These are phyloP conservation scores for Aspergillus clavatus DNA, from an alignment of 2,329 filamentous ascomycete species.

Conservation along the genomic window DNA sequence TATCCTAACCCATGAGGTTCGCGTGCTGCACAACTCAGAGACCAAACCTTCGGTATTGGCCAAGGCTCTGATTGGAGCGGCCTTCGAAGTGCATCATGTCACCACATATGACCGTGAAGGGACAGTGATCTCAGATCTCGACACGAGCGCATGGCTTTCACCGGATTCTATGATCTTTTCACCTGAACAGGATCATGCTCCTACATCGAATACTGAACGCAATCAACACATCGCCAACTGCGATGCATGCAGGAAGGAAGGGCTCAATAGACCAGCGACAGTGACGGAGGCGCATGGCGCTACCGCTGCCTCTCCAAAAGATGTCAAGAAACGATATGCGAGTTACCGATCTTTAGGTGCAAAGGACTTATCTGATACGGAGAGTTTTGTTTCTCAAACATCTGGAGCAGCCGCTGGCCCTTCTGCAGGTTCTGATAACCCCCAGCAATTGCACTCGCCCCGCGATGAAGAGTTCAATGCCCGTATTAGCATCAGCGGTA, in stretches of 20 bases:
- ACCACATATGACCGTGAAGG: conserved; percentile 36
- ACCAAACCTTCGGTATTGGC: conserved; percentile 32
- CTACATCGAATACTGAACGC: conserved; percentile 17
- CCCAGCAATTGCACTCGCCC: not conserved
- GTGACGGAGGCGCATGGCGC: conserved; percentile 9
- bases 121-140: conserved; percentile 29
- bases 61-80: conserved; percentile 39
- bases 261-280: conserved; percentile 19
- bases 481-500: conserved; percentile 57
- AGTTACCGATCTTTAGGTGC: not conserved
- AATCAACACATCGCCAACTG: conserved; percentile 47
- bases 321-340: not conserved
- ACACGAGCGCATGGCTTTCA: conserved; percentile 30
- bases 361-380: not conserved
- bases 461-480: conserved; percentile 22
- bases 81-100: conserved; percentile 45
- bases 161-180: conserved; percentile 22
- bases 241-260: conserved; percentile 45
- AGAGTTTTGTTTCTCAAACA: conserved; percentile 2
- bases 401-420: not conserved
- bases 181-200: conserved; percentile 15
- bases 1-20: conserved; percentile 42
- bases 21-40: conserved; percentile 34
- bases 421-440: not conserved
- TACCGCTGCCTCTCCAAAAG: not conserved